Base-by-base conservation (phyloP, 768 basidiomycete species). In the Mycena maculata region DNA sequence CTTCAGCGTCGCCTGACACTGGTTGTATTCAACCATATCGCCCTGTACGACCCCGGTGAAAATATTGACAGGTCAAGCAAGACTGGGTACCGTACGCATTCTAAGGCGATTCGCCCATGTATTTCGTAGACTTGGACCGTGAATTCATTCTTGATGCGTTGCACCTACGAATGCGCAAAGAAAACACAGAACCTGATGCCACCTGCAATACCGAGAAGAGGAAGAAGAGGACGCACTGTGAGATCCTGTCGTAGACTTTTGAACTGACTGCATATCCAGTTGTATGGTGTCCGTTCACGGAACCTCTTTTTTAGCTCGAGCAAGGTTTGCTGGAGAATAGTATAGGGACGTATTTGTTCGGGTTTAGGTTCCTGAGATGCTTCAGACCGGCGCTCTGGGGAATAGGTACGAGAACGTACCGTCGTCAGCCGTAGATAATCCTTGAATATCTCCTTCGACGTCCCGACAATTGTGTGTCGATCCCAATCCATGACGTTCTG, bases 401-500 rank as follows among this genome's bases (percentile, higher is more conserved):
- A 27, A 25, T 23, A 27, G 22, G 44, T 33, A 25, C 39, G 60
- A 49, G 65, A 27, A 74, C 86, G 67, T 71, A 95, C 96, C 71
- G 93, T 92, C 49, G 98, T 99, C 62, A 99, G 81, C 47, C 98
- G 90, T 20, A 99, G 83, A 78, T 98, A 99, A 67, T 96, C 93
- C 82, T 99, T 99, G 85, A 98, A 98, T 27, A 98, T 81, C 71
- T 92, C 92, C 73, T 86, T 85, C 58, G 87, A 95, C 44, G 92
- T 96, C 54, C 98, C 98, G 61, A 97, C 95, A 73, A 99, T 98
- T 9, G 96, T 98, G 78, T 90, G 86, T 64, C 89, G 89, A 81
- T 99, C 98, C 98, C 98, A 99, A 76, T 96, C 91, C 58, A 95
- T 91, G 11, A 97, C 96, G 73, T 96, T 97, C 97, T 99, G 28